phyloP scores from a whole-genome alignment of 139 green algal genomes.

The Chlorella sp. region DNA sequence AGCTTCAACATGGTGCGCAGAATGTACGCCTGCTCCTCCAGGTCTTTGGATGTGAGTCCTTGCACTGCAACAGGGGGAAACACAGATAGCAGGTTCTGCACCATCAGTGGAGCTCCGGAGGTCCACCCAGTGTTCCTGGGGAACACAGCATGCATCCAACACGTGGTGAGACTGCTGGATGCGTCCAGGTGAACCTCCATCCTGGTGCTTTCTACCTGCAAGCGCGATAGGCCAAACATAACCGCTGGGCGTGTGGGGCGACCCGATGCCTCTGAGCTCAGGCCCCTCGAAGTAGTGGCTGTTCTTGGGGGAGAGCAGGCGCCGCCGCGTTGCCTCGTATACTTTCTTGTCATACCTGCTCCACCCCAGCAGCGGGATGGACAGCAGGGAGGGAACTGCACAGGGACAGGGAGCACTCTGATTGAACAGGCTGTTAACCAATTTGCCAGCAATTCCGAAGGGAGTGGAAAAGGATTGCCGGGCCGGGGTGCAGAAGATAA shows the following conservation, averaged over 20 bases:
- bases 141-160: too few species aligned
- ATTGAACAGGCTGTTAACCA: too few species aligned
- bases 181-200: too few species aligned
- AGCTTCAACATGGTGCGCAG: slow-evolving; percentile 42
- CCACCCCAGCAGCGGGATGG: slow-evolving; percentile 67
- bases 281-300: slow-evolving; percentile 58
- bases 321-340: slow-evolving; percentile 41
- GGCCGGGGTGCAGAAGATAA: too few species aligned
- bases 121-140: too few species aligned
- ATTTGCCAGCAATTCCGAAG: too few species aligned
- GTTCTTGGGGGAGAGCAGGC: slow-evolving; percentile 39
- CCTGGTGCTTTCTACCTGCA: too few species aligned
- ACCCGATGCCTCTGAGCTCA: slow-evolving; percentile 55
- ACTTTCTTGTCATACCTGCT: slow-evolving; percentile 42
- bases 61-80: not conserved
- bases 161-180: too few species aligned
- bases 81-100: not conserved
- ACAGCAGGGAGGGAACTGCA: slow-evolving; percentile 62
- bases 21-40: slow-evolving; percentile 16
- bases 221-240: not conserved
- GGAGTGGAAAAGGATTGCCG: too few species aligned
- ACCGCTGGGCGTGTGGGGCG: slow-evolving; percentile 54
- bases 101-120: too few species aligned
- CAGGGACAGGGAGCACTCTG: not conserved
- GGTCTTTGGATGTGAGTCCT: not conserved